These are phyloP conservation scores for Panicum virgatum DNA, from an alignment of 202 grass and related monocot genomes.

Conservation along the genomic window DNA sequence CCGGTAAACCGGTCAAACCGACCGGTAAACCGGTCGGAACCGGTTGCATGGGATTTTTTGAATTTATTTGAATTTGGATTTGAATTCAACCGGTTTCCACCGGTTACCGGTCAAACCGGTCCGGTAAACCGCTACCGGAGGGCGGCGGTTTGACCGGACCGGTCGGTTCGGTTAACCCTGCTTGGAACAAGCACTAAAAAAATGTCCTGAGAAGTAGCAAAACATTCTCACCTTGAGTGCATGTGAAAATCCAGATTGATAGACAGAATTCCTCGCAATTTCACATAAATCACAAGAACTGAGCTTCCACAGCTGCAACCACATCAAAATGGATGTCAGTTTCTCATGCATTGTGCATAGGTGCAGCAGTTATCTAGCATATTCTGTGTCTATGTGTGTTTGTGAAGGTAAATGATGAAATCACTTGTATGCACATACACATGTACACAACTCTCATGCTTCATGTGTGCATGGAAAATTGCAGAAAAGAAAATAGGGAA, in stretches of 20 bases:
- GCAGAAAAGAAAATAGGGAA: constrained; percentile 17
- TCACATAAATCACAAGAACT: constrained; percentile 99
- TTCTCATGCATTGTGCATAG: neutral
- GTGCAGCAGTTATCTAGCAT: constrained; percentile 1
- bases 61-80: too few relatives aligned
- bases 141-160: too few relatives aligned
- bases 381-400: neutral
- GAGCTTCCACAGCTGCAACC: constrained; percentile 93
- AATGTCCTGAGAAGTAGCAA: neutral
- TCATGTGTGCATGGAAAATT: neutral
- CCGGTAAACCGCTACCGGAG: too few relatives aligned
- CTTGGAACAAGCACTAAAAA: neutral
- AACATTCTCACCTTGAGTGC: constrained; percentile 65
- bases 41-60: too few relatives aligned
- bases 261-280: constrained; percentile 94
- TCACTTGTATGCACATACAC: constrained; percentile 4
- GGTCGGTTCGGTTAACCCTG: too few relatives aligned
- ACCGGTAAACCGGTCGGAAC: too few relatives aligned
- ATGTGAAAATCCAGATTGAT: constrained; percentile 98
- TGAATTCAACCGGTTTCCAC: too few relatives aligned
- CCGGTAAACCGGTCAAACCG: too few relatives aligned
- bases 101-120: too few relatives aligned
- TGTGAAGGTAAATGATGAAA: neutral
- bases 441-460: neutral
- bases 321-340: constrained; percentile 21